A percentile compares a stretch with the other conserved stretches of the same genome.
Conservation (phyloP, 2,329 filamentous ascomycete genomes). For the Claviceps arundinis region DNA sequence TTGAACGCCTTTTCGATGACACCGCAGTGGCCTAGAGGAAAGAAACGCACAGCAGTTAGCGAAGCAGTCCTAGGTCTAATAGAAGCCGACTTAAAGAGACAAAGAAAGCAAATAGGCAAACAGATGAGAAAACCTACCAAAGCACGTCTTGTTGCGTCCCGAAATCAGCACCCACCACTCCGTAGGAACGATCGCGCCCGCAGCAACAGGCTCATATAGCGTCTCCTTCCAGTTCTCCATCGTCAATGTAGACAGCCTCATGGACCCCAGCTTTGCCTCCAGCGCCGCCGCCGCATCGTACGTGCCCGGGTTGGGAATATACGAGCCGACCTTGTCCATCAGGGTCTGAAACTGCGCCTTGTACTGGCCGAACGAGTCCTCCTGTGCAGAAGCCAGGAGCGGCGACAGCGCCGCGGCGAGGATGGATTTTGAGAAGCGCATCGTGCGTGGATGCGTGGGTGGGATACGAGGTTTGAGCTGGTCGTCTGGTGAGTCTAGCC, state of each 20-base stretch:
- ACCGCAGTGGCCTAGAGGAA: constrained; percentile 45
- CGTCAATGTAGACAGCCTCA: constrained; percentile 40
- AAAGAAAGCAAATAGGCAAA: constrained; percentile 9
- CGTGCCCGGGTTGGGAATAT: constrained; percentile 34
- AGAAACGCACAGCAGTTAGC: neutral
- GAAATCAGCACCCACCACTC: constrained; percentile 67
- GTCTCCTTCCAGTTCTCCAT: constrained; percentile 59
- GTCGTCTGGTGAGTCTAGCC: neutral
- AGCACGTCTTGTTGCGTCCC: constrained; percentile 68
- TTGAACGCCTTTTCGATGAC: constrained; percentile 52
- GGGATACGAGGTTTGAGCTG: neutral
- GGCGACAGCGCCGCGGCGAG: constrained; percentile 39
- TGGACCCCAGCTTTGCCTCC: constrained; percentile 25
- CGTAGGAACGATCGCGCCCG: constrained; percentile 48
- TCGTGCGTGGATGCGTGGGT: constrained; percentile 18
- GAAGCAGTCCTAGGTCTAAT: neutral
- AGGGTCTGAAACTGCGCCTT: constrained; percentile 51
- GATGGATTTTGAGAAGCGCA: constrained; percentile 44
- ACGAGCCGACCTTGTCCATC: constrained; percentile 44
- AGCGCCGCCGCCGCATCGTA: constrained; percentile 27
- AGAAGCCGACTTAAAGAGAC: neutral
- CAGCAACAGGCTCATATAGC: constrained; percentile 47
- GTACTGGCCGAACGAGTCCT: constrained; percentile 40
- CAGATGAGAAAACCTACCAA: constrained; percentile 31
- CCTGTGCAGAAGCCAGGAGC: constrained; percentile 39